Percentiles rank a stretch among this genome's conserved stretches.
phyloP scores from a whole-genome alignment of 2,329 filamentous ascomycete genomes.

The Orbilia ellipsospora region DNA sequence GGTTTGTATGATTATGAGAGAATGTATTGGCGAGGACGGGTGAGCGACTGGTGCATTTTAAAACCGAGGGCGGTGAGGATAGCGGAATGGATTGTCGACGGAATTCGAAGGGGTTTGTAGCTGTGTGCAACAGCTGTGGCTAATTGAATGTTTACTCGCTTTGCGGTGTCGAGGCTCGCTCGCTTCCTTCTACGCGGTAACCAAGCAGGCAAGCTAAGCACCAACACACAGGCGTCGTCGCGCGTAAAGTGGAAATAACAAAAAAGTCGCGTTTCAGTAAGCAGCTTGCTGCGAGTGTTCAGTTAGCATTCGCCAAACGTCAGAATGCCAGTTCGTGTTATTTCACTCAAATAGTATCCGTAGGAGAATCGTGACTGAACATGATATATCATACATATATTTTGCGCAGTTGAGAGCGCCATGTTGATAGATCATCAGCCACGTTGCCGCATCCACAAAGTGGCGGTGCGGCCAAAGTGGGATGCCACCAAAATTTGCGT shows the following conservation, averaged over 20 bases:
- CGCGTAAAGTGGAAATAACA: slow-evolving; percentile 59
- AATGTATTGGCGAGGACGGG: background rate
- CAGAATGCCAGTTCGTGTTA: too few species aligned
- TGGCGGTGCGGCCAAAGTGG: slow-evolving; percentile 37
- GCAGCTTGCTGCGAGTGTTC: too few species aligned
- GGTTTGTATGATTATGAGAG: background rate
- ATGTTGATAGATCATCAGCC: background rate
- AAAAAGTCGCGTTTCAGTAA: too few species aligned
- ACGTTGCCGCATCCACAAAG: background rate
- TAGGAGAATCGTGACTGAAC: too few species aligned
- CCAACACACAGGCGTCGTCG: slow-evolving; percentile 60
- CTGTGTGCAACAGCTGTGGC: slow-evolving; percentile 6
- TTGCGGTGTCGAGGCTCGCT: too few species aligned
- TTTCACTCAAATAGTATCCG: too few species aligned
- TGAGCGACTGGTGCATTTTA: slow-evolving; percentile 27
- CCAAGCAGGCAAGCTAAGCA: background rate
- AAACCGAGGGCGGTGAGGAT: slow-evolving; percentile 15
- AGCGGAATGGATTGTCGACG: slow-evolving; percentile 3
- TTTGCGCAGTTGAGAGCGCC: too few species aligned
- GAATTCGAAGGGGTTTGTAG: background rate
- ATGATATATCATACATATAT: too few species aligned
- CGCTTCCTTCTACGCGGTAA: too few species aligned
- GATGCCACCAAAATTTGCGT: slow-evolving; percentile 20
- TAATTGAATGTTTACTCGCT: background rate
- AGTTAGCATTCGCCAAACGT: too few species aligned